Conservation (phyloP, 208 protist genomes). For the Tritrichomonas foetus region DNA sequence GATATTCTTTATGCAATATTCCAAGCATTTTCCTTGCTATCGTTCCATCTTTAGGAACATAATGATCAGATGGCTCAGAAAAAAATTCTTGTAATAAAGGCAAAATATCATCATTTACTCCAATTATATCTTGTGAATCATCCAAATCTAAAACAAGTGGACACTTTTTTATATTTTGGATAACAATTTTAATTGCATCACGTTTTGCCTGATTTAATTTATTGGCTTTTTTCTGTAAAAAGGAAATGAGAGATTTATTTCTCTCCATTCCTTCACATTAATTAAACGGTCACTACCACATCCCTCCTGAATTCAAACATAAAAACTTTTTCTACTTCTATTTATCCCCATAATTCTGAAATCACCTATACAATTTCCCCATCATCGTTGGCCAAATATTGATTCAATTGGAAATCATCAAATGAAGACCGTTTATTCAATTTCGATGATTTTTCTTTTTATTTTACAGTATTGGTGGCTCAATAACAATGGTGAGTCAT, state of each 20-base stretch:
- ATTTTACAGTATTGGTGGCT: background rate
- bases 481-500: background rate
- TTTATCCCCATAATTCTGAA: too few species aligned
- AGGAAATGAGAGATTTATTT: too few species aligned
- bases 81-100: background rate
- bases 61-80: background rate
- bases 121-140: background rate
- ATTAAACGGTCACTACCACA: too few species aligned
- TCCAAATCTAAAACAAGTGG: background rate
- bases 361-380: too few species aligned
- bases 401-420: too few species aligned
- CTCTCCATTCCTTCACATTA: too few species aligned
- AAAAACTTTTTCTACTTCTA: too few species aligned
- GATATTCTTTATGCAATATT: background rate
- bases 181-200: background rate
- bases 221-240: too few species aligned
- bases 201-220: background rate
- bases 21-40: background rate
- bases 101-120: background rate
- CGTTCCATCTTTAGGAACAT: background rate
- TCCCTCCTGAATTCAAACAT: too few species aligned
- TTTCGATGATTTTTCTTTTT: too few species aligned
- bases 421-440: too few species aligned
- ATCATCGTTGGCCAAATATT: too few species aligned
- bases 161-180: background rate